These are phyloP conservation scores for Candida verbasci DNA, from an alignment of 805 yeast genomes.

Conservation along the genomic window DNA sequence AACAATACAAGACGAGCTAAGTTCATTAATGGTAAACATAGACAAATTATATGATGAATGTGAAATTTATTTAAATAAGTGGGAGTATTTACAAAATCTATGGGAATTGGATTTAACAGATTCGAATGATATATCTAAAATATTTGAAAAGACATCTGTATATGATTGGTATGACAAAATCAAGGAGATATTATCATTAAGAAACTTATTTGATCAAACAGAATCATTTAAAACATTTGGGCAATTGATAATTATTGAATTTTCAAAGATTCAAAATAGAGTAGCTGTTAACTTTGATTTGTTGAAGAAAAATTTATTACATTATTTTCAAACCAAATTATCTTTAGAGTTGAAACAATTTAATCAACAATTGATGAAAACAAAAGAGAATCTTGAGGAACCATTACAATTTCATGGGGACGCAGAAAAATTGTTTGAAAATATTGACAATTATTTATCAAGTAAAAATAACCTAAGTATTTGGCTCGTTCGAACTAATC, in stretches of 20 bases:
- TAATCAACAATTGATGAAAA: constrained; percentile 13
- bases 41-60: constrained; percentile 29
- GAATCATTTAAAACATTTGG: constrained; percentile 41
- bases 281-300: constrained; percentile 51
- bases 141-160: constrained; percentile 13
- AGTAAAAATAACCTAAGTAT: constrained; percentile 6
- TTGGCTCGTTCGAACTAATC: constrained; percentile 16
- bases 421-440: constrained; percentile 33
- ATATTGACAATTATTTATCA: constrained; percentile 25
- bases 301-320: constrained; percentile 50
- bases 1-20: constrained; percentile 1
- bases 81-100: constrained; percentile 54
- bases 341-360: constrained; percentile 22
- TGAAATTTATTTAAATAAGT: constrained; percentile 36
- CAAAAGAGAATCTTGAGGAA: constrained; percentile 15
- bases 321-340: constrained; percentile 38
- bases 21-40: neutral
- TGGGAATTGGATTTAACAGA: constrained; percentile 50
- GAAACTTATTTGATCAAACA: constrained; percentile 48
- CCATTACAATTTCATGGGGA: constrained; percentile 35
- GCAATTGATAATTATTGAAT: constrained; percentile 33
- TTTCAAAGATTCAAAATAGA: constrained; percentile 49
- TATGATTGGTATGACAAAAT: constrained; percentile 46
- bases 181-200: constrained; percentile 37
- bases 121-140: constrained; percentile 29